Conservation (phyloP, 225 moss, liverwort and hornwort genomes). For the Sphagnum tenellum region DNA sequence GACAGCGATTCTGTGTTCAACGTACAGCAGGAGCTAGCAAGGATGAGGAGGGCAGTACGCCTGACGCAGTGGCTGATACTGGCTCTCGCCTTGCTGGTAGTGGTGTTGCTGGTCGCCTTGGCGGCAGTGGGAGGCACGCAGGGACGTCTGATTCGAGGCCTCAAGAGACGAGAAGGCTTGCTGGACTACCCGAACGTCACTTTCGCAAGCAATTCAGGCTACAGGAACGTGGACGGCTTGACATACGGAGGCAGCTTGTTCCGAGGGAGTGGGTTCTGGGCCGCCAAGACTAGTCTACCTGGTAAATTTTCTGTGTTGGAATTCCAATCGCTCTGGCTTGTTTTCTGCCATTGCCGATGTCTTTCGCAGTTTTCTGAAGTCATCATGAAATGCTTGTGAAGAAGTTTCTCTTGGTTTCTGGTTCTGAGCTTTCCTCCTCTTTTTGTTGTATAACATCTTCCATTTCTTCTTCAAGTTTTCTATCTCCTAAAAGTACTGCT, state of each 20-base stretch:
- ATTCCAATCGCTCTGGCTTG: too few species aligned
- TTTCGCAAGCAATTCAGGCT: slow-evolving; percentile 35
- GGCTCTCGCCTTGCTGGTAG: slow-evolving; percentile 22
- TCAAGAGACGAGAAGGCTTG: slow-evolving; percentile 31
- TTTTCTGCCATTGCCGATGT: too few species aligned
- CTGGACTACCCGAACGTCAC: slow-evolving; percentile 40
- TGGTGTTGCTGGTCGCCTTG: slow-evolving; percentile 48
- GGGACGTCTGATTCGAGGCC: slow-evolving; percentile 20
- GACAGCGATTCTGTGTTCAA: background rate
- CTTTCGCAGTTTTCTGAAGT: too few species aligned
- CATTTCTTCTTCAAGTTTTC: too few species aligned
- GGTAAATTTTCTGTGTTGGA: slow-evolving; percentile 13
- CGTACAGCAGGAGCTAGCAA: slow-evolving; percentile 36
- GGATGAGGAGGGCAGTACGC: slow-evolving; percentile 46
- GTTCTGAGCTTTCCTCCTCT: too few species aligned
- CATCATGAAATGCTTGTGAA: too few species aligned
- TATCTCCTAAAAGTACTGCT: too few species aligned
- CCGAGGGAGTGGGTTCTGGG: slow-evolving; percentile 93
- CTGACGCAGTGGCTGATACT: slow-evolving; percentile 25
- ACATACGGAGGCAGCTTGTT: slow-evolving; percentile 93
- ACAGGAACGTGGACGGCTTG: slow-evolving; percentile 35
- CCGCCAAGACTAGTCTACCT: slow-evolving; percentile 20
- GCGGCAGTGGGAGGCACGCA: slow-evolving; percentile 51
- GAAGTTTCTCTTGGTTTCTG: too few species aligned
- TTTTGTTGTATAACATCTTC: too few species aligned